Conservation (phyloP, 208 protist species). For the Crithidia expoeki region DNA sequence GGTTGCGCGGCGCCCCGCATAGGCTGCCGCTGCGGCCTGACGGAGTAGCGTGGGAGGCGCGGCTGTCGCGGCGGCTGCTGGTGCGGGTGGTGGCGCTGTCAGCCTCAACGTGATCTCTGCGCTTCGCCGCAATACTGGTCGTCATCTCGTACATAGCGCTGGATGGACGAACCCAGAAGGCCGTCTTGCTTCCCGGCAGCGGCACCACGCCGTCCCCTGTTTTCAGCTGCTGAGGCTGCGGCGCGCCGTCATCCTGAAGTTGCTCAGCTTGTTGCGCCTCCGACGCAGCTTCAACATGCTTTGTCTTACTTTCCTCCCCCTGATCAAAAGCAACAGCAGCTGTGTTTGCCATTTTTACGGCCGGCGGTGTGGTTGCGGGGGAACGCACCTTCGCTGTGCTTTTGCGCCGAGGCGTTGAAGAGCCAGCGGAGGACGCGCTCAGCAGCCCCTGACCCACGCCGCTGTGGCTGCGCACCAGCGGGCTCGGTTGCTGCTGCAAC, state of each 20-base stretch:
- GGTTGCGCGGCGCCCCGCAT: conserved; percentile 21
- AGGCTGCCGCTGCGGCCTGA: conserved; percentile 16
- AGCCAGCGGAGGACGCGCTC: not conserved
- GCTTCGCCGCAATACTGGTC: conserved; percentile 66
- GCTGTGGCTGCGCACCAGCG: conserved; percentile 23
- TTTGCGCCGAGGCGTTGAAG: conserved; percentile 17
- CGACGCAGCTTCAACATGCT: not conserved
- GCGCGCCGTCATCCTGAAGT: not conserved
- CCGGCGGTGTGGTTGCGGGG: not conserved
- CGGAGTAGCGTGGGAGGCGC: not conserved
- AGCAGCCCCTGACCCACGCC: conserved; percentile 9
- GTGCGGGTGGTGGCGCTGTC: conserved; percentile 11
- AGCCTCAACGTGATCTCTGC: conserved; percentile 27
- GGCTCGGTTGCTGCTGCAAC: not conserved
- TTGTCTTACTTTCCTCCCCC: not conserved
- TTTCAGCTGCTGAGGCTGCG: not conserved
- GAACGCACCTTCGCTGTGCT: conserved; percentile 4
- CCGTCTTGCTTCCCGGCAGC: conserved; percentile 32
- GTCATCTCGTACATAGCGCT: conserved; percentile 71
- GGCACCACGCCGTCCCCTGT: conserved; percentile 21
- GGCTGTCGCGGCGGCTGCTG: conserved; percentile 11
- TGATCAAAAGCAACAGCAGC: not conserved
- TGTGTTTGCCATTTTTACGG: not conserved
- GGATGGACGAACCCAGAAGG: conserved; percentile 62
- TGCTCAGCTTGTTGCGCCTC: not conserved